phyloP scores from a whole-genome alignment of 805 yeast genomes.

The Yarrowia osloensis region DNA sequence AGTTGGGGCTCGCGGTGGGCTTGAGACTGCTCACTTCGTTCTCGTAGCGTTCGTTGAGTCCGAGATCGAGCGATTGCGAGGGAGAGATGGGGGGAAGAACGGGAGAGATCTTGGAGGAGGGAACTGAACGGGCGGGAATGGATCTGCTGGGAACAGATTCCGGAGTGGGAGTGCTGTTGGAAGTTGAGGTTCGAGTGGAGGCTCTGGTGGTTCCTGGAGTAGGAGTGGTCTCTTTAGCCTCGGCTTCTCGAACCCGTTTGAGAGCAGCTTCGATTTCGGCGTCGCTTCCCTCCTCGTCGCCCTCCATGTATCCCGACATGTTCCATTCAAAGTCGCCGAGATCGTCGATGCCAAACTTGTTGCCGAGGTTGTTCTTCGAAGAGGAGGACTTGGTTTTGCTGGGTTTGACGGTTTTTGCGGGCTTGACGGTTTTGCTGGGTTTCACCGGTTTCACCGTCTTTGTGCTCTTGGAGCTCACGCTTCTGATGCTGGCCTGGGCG shows the following conservation, averaged over 20 bases:
- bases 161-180: not conserved
- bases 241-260: not conserved
- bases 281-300: slow-evolving; percentile 6
- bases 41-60: not conserved
- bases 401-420: not conserved
- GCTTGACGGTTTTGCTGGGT: not conserved
- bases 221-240: not conserved
- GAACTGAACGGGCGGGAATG: not conserved
- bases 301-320: slow-evolving; percentile 13
- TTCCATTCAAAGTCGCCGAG: slow-evolving; percentile 17
- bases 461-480: not conserved
- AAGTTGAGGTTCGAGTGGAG: not conserved
- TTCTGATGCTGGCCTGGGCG: not conserved
- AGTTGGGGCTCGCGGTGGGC: not conserved
- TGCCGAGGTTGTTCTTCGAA: not conserved
- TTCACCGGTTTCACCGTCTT: not conserved
- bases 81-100: not conserved
- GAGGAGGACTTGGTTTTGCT: not conserved
- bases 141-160: too few species aligned
- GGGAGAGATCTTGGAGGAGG: not conserved
- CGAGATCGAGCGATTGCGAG: slow-evolving; percentile 1
- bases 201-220: not conserved
- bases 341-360: slow-evolving; percentile 1
- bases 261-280: slow-evolving; percentile 13
- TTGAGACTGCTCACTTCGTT: not conserved